These are phyloP conservation scores for Fusarium dlaminii DNA, from an alignment of 2,329 filamentous ascomycete species.

Conservation along the genomic window DNA sequence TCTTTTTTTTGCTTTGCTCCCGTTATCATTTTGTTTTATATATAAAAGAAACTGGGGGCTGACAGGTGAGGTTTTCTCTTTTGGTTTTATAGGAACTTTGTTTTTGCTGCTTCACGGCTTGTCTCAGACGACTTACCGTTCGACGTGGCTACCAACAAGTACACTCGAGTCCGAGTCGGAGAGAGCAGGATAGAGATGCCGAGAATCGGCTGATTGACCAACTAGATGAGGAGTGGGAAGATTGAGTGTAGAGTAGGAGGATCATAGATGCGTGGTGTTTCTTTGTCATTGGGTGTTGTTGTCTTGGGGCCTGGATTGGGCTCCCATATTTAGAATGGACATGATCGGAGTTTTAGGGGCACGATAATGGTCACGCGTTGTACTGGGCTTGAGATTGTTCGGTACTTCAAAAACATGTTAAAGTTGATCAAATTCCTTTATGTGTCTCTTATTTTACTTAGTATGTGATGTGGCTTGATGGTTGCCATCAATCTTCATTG, in stretches of 20 bases:
- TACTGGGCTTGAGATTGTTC: constrained; percentile 11
- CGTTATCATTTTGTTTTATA: not conserved
- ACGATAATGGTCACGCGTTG: constrained; percentile 20
- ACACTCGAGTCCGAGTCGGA: constrained; percentile 61
- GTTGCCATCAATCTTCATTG: not conserved
- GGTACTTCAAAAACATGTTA: constrained; percentile 21
- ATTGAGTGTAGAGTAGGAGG: constrained; percentile 52
- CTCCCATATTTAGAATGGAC: constrained; percentile 29
- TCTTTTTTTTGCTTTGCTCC: not conserved
- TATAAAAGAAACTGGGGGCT: constrained; percentile 28
- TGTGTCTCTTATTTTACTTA: not conserved
- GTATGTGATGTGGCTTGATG: not conserved
- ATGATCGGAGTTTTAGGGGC: constrained; percentile 37
- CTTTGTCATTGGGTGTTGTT: constrained; percentile 2
- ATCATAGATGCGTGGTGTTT: not conserved
- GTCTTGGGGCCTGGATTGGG: not conserved
- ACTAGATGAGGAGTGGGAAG: constrained; percentile 97
- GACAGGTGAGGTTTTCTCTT: constrained; percentile 34
- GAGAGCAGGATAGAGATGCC: constrained; percentile 71
- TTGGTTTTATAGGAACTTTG: constrained; percentile 65
- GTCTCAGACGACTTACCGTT: constrained; percentile 70
- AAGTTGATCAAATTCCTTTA: constrained; percentile 6
- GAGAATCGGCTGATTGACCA: constrained; percentile 96
- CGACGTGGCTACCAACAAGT: constrained; percentile 75
- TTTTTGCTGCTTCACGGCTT: constrained; percentile 75